phyloP scores from a whole-genome alignment of 441 rosid genomes.

The Populus hybrid region DNA sequence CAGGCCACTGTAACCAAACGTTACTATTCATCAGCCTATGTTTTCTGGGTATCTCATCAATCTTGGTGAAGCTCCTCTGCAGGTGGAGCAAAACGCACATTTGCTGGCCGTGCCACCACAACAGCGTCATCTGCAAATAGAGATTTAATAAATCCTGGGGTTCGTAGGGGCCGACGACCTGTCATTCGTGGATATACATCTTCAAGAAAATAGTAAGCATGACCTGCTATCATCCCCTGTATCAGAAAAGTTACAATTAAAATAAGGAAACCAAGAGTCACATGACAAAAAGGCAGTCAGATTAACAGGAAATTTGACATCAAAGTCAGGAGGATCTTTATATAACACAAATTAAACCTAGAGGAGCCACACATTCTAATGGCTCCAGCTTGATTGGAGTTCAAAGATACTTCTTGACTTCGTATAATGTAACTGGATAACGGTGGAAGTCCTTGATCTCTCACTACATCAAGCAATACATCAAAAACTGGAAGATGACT shows the following conservation, averaged over 20 bases:
- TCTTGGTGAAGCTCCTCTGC: slow-evolving; percentile 64
- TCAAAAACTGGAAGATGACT: not conserved
- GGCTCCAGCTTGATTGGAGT: not conserved
- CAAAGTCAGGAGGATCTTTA: not conserved
- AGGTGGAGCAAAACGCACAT: slow-evolving; percentile 79
- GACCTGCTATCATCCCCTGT: slow-evolving; percentile 99
- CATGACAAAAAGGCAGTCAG: not conserved
- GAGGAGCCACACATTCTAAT: not conserved
- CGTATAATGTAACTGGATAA: too few relatives aligned
- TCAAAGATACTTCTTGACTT: not conserved
- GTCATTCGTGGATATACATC: slow-evolving; percentile 96
- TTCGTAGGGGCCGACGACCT: slow-evolving; percentile 75
- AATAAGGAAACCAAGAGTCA: not conserved
- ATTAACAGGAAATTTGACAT: not conserved
- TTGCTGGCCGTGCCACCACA: slow-evolving; percentile 74
- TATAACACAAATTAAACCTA: not conserved
- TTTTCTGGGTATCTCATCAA: slow-evolving; percentile 21
- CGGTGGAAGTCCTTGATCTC: not conserved
- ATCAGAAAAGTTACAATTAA: not conserved
- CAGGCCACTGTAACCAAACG: slow-evolving; percentile 13
- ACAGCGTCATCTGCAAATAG: slow-evolving; percentile 87
- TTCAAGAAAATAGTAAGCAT: slow-evolving; percentile 95
- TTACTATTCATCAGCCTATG: not conserved
- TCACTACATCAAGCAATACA: not conserved
- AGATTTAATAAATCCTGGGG: slow-evolving; percentile 83